phyloP scores from a whole-genome alignment of 2,329 filamentous ascomycete genomes.

The Botryotinia calthae region DNA sequence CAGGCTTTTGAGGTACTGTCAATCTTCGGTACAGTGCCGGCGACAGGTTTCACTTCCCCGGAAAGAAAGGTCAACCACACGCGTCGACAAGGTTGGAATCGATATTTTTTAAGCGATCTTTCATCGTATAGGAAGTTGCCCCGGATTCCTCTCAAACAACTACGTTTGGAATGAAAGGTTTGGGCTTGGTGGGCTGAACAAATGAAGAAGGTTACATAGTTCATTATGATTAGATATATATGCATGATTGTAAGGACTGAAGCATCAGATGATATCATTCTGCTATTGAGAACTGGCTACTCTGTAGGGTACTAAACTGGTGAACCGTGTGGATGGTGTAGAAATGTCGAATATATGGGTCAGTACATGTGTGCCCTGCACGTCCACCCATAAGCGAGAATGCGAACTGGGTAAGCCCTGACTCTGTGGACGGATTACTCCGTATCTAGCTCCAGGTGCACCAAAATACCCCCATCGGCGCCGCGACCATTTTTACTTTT shows the following conservation, averaged over 20 bases:
- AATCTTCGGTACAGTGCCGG: constrained; percentile 6
- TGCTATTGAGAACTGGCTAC: background rate
- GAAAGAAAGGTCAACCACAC: background rate
- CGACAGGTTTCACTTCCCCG: constrained; percentile 12
- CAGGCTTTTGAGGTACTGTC: background rate
- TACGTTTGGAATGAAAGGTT: background rate
- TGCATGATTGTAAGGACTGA: background rate
- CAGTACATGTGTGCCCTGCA: background rate
- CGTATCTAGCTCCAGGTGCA: background rate
- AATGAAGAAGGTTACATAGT: background rate
- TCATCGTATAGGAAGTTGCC: background rate
- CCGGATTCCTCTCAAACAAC: background rate
- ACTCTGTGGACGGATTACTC: background rate
- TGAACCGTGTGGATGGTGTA: background rate
- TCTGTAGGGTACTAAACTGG: background rate
- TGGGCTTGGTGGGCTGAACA: background rate
- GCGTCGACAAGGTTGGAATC: constrained; percentile 9
- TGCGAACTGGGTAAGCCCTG: constrained; percentile 3
- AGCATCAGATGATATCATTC: background rate
- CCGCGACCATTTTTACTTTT: background rate
- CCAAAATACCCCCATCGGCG: background rate
- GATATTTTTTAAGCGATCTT: background rate
- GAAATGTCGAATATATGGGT: background rate
- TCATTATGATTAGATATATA: background rate
- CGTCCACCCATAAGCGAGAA: background rate